phyloP scores from a whole-genome alignment of 768 basidiomycete genomes.

The Botryobasidium botryosum region DNA sequence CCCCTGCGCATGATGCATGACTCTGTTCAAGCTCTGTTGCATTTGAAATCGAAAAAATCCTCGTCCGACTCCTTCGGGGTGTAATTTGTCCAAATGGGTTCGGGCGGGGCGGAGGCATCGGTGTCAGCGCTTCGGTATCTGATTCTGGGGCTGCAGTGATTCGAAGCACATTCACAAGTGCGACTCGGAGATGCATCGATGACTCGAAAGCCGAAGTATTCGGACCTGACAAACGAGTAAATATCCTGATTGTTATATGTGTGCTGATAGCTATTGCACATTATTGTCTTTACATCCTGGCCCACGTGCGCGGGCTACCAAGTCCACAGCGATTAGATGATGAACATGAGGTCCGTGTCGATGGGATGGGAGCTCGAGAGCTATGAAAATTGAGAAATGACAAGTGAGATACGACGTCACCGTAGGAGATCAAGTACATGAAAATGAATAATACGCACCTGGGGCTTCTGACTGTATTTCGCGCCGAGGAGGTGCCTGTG shows the following conservation, averaged over 20 bases:
- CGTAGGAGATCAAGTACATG: background rate
- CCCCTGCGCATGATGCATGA: too few relatives aligned
- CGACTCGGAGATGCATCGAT: background rate
- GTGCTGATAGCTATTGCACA: background rate
- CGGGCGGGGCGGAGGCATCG: too few relatives aligned
- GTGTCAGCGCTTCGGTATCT: too few relatives aligned
- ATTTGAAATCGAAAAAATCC: too few relatives aligned
- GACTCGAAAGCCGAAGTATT: background rate
- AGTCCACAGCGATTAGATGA: constrained; percentile 12
- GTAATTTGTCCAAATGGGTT: too few relatives aligned
- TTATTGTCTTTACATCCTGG: too few relatives aligned
- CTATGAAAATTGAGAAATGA: background rate
- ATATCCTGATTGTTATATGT: background rate
- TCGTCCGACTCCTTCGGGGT: too few relatives aligned
- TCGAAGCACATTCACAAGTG: too few relatives aligned
- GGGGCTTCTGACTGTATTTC: constrained; percentile 27
- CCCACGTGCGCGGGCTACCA: too few relatives aligned
- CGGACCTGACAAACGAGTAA: background rate
- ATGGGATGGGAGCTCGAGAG: constrained; percentile 18
- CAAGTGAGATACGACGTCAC: too few relatives aligned
- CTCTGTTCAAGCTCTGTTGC: too few relatives aligned
- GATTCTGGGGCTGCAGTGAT: too few relatives aligned
- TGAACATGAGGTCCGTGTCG: constrained; percentile 21
- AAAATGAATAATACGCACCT: constrained; percentile 14
- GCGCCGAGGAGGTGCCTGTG: constrained; percentile 23